phyloP scores from a whole-genome alignment of 2,329 filamentous ascomycete species.

The Colletotrichum filicis region DNA sequence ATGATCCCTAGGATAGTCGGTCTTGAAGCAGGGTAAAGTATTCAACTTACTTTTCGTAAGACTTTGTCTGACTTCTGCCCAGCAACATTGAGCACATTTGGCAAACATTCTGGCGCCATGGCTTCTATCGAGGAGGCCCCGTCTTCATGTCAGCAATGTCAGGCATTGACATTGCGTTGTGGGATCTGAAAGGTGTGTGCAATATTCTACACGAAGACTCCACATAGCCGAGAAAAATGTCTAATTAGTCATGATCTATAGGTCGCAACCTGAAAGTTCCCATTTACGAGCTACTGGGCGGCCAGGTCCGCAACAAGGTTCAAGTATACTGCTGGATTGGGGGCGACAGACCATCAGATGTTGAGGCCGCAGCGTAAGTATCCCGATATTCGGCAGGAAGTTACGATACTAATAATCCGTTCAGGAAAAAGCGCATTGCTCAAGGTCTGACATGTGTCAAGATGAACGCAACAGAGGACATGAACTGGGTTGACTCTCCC shows the following conservation, averaged over 20 bases:
- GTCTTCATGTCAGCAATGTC: constrained; percentile 79
- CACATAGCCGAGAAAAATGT: background rate
- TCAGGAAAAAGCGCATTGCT: constrained; percentile 59
- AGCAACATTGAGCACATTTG: constrained; percentile 78
- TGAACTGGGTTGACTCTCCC: constrained; percentile 75
- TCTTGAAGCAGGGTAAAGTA: constrained; percentile 69
- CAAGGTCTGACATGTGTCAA: constrained; percentile 71
- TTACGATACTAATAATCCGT: background rate
- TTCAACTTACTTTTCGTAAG: fast-evolving
- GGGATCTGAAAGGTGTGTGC: constrained; percentile 69
- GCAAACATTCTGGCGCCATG: constrained; percentile 72
- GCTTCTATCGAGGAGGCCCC: constrained; percentile 77
- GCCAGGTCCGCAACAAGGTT: constrained; percentile 71
- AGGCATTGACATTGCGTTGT: constrained; percentile 77
- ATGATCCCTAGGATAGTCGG: constrained; percentile 67
- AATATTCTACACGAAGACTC: constrained; percentile 22
- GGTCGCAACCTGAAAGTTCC: constrained; percentile 57
- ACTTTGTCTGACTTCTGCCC: background rate
- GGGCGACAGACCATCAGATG: constrained; percentile 71
- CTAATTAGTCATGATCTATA: background rate
- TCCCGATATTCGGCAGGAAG: fast-evolving
- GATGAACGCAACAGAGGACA: constrained; percentile 77
- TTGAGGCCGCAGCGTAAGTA: constrained; percentile 64
- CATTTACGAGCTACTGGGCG: constrained; percentile 73
- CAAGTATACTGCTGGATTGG: constrained; percentile 78